Evolutionary conservation across 768 basidiomycete genomes (phyloP), one percentile per base, ranked within the genome.

Genomic region (Boletus rubroflammeus): DNA sequence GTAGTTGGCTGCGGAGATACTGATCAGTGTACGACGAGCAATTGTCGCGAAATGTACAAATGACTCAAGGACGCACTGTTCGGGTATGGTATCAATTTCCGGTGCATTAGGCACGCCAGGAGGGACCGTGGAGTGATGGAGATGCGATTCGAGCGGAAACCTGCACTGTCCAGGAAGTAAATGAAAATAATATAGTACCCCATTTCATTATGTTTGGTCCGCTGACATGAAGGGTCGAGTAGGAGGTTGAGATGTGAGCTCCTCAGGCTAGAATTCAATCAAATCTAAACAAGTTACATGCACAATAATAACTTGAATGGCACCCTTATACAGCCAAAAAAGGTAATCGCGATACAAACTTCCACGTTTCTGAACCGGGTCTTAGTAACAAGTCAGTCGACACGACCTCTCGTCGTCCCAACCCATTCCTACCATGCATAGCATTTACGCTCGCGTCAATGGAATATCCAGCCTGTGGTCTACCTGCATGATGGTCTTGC

Each of bases 391-490:
- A 38, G 36, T 9, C 36, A 19, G n/a, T 10, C 6, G 0, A 6
- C 3, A 8, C 9, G 36, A n/a, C 17, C n/a, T 19, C 28, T 10
- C 11, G 6, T 21, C 7, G 26, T 40, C 15, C 15, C 41, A 44
- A 42, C 48, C 47, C 42, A 11, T 35, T 15, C 50, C 62, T 19
- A 25, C 40, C 40, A 92, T 92, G 89, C 88, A 91, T 59, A 86
- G 76, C 62, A 72, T 84, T 47, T 79, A 83, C 57, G 75, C 89
- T 28, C 79, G 91, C 51, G 66, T 88, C 61, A 93, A 89, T 73
- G 88, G 86, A 68, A 67, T 83, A 60, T 87, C 86, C 25, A 82
- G 86, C 6, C 76, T 88, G 53, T 76, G 91, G 54, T 88, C 88
- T 6, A 82, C 86, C 15, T 90, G 86, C 64, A 70, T 84, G 60